These are phyloP conservation scores for Chrysanthemum seticuspe DNA, from an alignment of 129 eudicot genomes.

Conservation along the genomic window DNA sequence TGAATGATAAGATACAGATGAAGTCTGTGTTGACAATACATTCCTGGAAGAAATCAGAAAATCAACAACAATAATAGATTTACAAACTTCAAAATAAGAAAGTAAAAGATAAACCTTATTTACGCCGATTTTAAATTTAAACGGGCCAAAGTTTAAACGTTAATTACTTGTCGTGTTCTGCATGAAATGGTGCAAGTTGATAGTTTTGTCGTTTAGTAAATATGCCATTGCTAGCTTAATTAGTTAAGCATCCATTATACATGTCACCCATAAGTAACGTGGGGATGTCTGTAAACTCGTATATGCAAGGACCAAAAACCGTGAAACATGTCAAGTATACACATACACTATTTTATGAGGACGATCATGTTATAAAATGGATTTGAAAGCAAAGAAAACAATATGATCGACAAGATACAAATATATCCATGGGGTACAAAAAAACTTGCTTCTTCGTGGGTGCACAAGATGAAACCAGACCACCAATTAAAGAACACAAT, in stretches of 20 bases:
- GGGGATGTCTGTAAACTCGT: slow-evolving; percentile 16
- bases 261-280: slow-evolving; percentile 20
- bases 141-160: too few relatives aligned
- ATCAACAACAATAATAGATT: not conserved
- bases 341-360: not conserved
- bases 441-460: slow-evolving; percentile 29
- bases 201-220: too few relatives aligned
- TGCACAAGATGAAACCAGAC: slow-evolving; percentile 19
- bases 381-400: slow-evolving; percentile 16
- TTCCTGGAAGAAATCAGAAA: not conserved
- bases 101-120: too few relatives aligned
- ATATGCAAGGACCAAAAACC: not conserved
- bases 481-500: slow-evolving; percentile 22
- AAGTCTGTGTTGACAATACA: too few relatives aligned
- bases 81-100: too few relatives aligned
- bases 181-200: too few relatives aligned
- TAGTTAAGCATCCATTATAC: too few relatives aligned
- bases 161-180: too few relatives aligned
- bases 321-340: too few relatives aligned
- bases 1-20: too few relatives aligned
- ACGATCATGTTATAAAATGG: slow-evolving; percentile 6
- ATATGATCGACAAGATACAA: slow-evolving; percentile 11
- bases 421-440: slow-evolving; percentile 8
- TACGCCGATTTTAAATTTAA: too few relatives aligned
- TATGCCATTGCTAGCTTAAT: too few relatives aligned